Conservation (phyloP, 371 early-diverging fungal species). For the Lichtheimia ornata region DNA sequence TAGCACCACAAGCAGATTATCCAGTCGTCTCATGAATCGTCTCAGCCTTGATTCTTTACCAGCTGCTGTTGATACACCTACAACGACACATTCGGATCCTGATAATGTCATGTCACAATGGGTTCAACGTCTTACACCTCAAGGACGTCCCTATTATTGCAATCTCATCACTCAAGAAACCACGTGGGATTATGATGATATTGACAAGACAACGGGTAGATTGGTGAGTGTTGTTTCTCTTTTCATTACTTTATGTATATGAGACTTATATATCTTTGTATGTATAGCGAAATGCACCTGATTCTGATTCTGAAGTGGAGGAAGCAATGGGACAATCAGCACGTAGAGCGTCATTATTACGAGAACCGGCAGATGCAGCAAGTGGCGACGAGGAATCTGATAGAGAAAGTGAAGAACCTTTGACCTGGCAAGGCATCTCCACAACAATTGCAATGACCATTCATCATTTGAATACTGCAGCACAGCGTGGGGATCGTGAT, state of each 20-base stretch:
- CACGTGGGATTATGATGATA: conserved; percentile 62
- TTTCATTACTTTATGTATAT: too few species aligned
- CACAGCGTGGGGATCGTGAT: conserved; percentile 46
- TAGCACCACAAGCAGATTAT: not conserved
- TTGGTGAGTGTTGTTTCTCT: conserved; percentile 24
- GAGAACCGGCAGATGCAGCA: not conserved
- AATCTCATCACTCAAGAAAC: conserved; percentile 83
- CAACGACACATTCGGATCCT: conserved; percentile 10
- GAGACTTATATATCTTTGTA: too few species aligned
- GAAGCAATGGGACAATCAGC: not conserved
- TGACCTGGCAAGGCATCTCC: conserved; percentile 61
- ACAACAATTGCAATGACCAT: conserved; percentile 62
- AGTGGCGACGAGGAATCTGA: conserved; percentile 32
- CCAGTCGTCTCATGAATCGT: conserved; percentile 3
- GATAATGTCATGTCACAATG: conserved; percentile 46
- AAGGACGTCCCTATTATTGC: conserved; percentile 75
- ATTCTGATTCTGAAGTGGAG: conserved; percentile 2
- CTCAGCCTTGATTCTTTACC: conserved; percentile 14
- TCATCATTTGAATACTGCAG: conserved; percentile 63
- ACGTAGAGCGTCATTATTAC: not conserved
- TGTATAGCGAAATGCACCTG: not conserved
- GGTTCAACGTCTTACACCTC: conserved; percentile 59
- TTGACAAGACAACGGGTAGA: conserved; percentile 38
- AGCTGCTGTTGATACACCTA: conserved; percentile 13
- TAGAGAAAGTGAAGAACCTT: conserved; percentile 50